Evolutionary conservation across 768 basidiomycete species (phyloP).

Genomic region (Megacollybia marginata): DNA sequence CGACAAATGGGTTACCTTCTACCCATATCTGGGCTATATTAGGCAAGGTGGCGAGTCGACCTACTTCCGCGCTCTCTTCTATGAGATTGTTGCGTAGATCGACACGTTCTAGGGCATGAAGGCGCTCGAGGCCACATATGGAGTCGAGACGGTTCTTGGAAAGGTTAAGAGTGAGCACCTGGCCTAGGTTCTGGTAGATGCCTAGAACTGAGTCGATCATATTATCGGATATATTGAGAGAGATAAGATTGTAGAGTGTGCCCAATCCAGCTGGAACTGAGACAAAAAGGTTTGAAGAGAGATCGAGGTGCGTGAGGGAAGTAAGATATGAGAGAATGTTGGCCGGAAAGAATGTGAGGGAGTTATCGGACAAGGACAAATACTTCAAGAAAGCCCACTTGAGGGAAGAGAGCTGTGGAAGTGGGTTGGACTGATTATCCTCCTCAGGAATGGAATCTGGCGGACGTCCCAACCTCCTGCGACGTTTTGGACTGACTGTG

Average conservation of each 20-base stretch:
- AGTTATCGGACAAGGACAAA: slow-evolving; percentile 74
- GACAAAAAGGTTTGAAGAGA: slow-evolving; percentile 86
- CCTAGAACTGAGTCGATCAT: slow-evolving; percentile 95
- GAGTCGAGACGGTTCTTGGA: slow-evolving; percentile 86
- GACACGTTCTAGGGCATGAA: slow-evolving; percentile 74
- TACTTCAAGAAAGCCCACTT: slow-evolving; percentile 76
- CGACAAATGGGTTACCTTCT: slow-evolving; percentile 75
- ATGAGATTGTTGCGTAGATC: slow-evolving; percentile 78
- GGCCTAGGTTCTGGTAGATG: slow-evolving; percentile 75
- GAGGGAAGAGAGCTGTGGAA: slow-evolving; percentile 39
- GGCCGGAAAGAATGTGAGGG: slow-evolving; percentile 72
- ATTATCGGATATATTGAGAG: slow-evolving; percentile 95
- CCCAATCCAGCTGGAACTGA: slow-evolving; percentile 78
- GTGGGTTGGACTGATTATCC: slow-evolving; percentile 15
- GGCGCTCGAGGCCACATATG: slow-evolving; percentile 91
- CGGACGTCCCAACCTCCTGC: slow-evolving; percentile 34
- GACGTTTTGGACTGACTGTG: slow-evolving; percentile 36
- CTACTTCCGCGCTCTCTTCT: slow-evolving; percentile 79
- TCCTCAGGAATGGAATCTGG: slow-evolving; percentile 49
- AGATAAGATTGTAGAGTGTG: slow-evolving; percentile 68
- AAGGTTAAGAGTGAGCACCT: slow-evolving; percentile 72
- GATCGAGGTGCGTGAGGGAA: slow-evolving; percentile 75
- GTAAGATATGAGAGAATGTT: slow-evolving; percentile 60
- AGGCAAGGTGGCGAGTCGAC: slow-evolving; percentile 72
- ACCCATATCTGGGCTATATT: slow-evolving; percentile 78